Evolutionary conservation across 2,329 filamentous ascomycete genomes (phyloP).

Genomic region (Endoconidiophora polonica): DNA sequence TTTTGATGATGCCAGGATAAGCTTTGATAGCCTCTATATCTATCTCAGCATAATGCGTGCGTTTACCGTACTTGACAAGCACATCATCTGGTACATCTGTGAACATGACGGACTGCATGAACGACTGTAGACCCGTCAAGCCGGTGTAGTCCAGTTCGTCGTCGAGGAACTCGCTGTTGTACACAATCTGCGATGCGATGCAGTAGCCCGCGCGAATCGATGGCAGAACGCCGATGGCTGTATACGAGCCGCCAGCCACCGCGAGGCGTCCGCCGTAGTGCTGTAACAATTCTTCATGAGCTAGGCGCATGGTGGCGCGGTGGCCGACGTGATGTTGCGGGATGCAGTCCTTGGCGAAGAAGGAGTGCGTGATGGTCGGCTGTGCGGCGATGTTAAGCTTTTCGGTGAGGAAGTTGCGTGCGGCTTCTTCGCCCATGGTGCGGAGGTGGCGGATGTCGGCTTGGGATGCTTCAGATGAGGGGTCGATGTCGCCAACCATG

Average conservation of each 20-base stretch:
- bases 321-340: slow-evolving; percentile 84
- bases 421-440: slow-evolving; percentile 54
- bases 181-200: slow-evolving; percentile 24
- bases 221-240: slow-evolving; percentile 32
- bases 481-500: slow-evolving; percentile 21
- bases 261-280: slow-evolving; percentile 47
- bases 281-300: slow-evolving; percentile 35
- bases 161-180: slow-evolving; percentile 12
- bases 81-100: neutral
- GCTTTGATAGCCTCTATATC: neutral
- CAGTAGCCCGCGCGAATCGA: slow-evolving; percentile 34
- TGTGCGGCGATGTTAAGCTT: slow-evolving; percentile 25
- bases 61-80: slow-evolving; percentile 1
- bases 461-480: slow-evolving; percentile 27
- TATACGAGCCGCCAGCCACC: slow-evolving; percentile 43
- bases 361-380: slow-evolving; percentile 43
- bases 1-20: neutral
- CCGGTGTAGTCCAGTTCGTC: slow-evolving; percentile 21
- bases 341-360: slow-evolving; percentile 53
- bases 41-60: neutral
- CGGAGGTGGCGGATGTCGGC: slow-evolving; percentile 45
- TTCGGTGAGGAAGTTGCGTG: slow-evolving; percentile 55
- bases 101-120: slow-evolving; percentile 16
- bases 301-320: slow-evolving; percentile 38
- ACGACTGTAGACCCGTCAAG: slow-evolving; percentile 14